Evolutionary conservation across 345 rosid genomes (phyloP).

Genomic region (Orychophragmus violaceus): DNA sequence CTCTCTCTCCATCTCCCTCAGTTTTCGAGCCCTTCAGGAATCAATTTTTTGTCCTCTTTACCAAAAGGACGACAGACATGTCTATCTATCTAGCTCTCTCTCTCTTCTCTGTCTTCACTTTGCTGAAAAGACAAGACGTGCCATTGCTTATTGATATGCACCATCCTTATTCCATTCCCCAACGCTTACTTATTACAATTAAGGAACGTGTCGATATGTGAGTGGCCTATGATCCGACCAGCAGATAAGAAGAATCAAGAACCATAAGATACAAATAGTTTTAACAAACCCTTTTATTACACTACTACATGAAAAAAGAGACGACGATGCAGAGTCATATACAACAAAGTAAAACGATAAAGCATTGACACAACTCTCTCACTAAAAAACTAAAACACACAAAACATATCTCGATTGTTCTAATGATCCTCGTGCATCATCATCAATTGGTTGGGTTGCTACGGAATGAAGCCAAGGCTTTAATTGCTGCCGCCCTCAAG

Average conservation of each 20-base stretch:
- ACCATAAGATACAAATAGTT: neutral
- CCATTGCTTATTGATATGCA: neutral
- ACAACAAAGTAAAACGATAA: neutral
- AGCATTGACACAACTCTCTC: neutral
- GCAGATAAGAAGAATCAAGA: neutral
- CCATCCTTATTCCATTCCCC: neutral
- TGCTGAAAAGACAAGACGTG: slow-evolving; percentile 16
- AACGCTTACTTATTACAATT: neutral
- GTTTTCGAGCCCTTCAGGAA: neutral
- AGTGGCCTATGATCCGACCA: neutral
- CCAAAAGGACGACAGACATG: neutral
- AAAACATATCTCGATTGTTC: neutral
- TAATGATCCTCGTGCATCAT: neutral
- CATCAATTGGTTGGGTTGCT: slow-evolving; percentile 22
- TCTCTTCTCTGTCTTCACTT: neutral
- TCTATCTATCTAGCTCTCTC: neutral
- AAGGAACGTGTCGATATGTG: neutral
- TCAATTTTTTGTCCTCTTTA: neutral
- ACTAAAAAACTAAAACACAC: neutral
- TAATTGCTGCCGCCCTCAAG: slow-evolving; percentile 30
- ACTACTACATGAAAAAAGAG: neutral
- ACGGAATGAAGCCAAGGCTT: slow-evolving; percentile 38
- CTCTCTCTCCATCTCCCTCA: neutral
- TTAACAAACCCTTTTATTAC: too few species aligned
- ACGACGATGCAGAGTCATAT: neutral